Base-by-base conservation (phyloP, 768 basidiomycete genomes). In the Amanita pseudoporphyria region DNA sequence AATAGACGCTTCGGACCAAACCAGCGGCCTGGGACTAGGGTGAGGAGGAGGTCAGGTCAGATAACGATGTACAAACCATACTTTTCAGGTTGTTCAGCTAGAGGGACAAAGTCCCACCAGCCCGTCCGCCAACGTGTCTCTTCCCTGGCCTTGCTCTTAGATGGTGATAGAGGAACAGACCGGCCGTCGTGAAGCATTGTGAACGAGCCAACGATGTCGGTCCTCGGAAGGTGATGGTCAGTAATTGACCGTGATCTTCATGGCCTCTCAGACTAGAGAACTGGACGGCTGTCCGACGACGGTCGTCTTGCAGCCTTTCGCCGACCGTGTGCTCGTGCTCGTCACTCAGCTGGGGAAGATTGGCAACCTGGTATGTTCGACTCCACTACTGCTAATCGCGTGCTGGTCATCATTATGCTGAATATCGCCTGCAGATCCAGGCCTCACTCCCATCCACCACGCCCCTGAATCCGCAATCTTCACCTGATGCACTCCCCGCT, bases 311-410 rank as follows among this genome's bases (percentile, higher is more conserved):
- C 91, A 96, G 58, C 69, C 71, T 0, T 98, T 80, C 61, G 76
- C 78, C 47, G 94, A 97, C 66, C 76, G 90, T 21, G 69, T 80
- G 10, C 70, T 98, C 16, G 82, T 96, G n/a, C 71, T 96, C 19
- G 73, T 97, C 47, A 93, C 91, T 1, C 94, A 98, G 64, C 62
- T 90, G 53, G 87, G 88, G 33, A 94, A 92, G 77, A 84, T 95
- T 10, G 94, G 94, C 49, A 81, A 75, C 60, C 62, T 98, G 68
- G 92, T 95, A 61, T 57, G 22, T 6, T 21, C 24, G 10, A 39
- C 45, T 45, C 2, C 9, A 4, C 7, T 28, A 28, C 26, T 7
- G 7, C 26, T 28, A 4, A n/a, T 28, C 26, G 26, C 45, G 6
- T 9, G 35, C 36, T 39, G 13, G 21, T 43, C 22, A 38, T 48